Evolutionary conservation across 73 alveolate species (phyloP).

Genomic region (Stentor coeruleus): DNA sequence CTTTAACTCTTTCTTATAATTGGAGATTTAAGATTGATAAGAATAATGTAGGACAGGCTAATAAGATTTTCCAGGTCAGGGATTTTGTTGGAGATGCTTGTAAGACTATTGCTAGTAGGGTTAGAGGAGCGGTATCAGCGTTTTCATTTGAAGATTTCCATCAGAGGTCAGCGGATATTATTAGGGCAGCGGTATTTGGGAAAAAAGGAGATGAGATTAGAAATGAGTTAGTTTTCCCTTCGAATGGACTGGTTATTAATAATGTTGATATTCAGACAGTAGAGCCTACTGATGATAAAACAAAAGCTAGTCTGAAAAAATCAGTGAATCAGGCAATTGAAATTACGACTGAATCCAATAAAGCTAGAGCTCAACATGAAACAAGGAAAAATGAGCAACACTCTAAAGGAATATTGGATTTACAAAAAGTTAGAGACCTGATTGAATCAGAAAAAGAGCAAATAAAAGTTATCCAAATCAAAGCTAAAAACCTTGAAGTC

Average conservation of each 20-base stretch:
- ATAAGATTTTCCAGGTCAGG: slow-evolving; percentile 57
- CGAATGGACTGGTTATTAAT: slow-evolving; percentile 53
- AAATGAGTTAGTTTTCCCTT: slow-evolving; percentile 35
- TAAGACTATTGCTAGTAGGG: slow-evolving; percentile 73
- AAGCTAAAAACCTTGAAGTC: slow-evolving; percentile 40
- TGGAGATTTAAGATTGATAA: slow-evolving; percentile 65
- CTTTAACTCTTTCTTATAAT: slow-evolving; percentile 54
- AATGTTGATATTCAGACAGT: slow-evolving; percentile 65
- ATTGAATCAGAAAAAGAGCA: slow-evolving; percentile 54
- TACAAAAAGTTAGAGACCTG: slow-evolving; percentile 66
- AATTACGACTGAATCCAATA: slow-evolving; percentile 71
- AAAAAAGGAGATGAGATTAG: slow-evolving; percentile 38
- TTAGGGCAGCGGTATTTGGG: slow-evolving; percentile 55
- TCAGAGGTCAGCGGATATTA: slow-evolving; percentile 47
- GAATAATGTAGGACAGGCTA: slow-evolving; percentile 34
- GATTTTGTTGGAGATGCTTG: slow-evolving; percentile 82
- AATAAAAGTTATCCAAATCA: slow-evolving; percentile 32
- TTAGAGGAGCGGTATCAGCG: slow-evolving; percentile 76
- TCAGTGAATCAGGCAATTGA: slow-evolving; percentile 66
- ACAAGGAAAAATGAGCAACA: slow-evolving; percentile 70
- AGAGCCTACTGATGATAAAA: slow-evolving; percentile 63
- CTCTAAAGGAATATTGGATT: slow-evolving; percentile 66
- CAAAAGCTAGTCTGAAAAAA: slow-evolving; percentile 51
- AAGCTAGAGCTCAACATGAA: slow-evolving; percentile 73
- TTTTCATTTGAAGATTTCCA: slow-evolving; percentile 65